Evolutionary conservation across 257 asterid genomes (phyloP).

Genomic region (Jasminum sambac): DNA sequence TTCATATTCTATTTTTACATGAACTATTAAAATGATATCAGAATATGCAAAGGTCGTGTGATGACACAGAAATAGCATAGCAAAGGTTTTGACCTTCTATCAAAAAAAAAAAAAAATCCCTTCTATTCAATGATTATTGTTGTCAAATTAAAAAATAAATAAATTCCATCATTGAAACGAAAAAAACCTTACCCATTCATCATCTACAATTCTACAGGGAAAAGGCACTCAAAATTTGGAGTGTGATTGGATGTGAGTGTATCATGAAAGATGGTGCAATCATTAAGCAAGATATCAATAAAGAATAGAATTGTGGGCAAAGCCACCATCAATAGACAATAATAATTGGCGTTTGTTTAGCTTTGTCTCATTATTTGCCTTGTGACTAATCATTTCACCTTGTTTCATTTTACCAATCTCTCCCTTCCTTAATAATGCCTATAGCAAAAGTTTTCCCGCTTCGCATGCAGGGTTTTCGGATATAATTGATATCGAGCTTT

Average conservation of each 20-base stretch:
- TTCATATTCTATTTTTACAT: too few species aligned
- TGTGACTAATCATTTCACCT: neutral
- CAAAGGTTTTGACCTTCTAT: neutral
- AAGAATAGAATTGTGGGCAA: neutral
- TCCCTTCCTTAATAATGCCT: neutral
- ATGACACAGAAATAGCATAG: neutral
- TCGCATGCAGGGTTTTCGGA: neutral
- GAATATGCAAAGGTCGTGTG: neutral
- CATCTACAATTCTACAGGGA: neutral
- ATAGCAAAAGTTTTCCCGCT: neutral
- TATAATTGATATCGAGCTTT: too few species aligned
- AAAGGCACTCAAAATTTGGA: neutral
- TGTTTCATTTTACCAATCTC: neutral
- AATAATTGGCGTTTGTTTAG: neutral
- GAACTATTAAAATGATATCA: too few species aligned
- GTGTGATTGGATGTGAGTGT: neutral
- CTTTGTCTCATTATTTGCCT: neutral
- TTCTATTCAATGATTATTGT: too few species aligned
- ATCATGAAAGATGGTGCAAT: neutral
- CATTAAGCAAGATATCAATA: neutral
- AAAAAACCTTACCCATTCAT: neutral
- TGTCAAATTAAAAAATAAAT: too few species aligned
- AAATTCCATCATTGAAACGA: too few species aligned
- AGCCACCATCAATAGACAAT: conserved; percentile 5
- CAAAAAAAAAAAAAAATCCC: neutral